Evolutionary conservation across 2,329 filamentous ascomycete genomes (phyloP), one percentile per base, ranked within the genome.

Genomic region (Bipolaris oryzae): DNA sequence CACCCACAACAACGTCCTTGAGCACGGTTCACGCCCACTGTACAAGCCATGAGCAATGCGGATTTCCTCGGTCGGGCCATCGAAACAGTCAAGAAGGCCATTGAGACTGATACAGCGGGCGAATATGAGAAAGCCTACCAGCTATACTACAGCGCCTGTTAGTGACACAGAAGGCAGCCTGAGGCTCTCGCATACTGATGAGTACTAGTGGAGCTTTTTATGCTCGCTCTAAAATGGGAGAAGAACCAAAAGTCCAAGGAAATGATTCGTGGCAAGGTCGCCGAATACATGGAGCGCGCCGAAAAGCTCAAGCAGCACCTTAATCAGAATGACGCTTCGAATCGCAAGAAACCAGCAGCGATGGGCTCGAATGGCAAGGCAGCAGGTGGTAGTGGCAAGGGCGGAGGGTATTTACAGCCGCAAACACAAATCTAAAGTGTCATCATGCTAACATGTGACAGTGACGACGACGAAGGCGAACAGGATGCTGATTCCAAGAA

Each of bases 141-240:
- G 75, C 85, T 90, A 62, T 99, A 99, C 85, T 97, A 96, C 82
- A 89, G 92, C 67, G 89, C 94, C 49, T 70, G 77, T 79, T 59
- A 64, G 76, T 70, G 21, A 44, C 38, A 31, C 18, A 13, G 9
- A 18, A 20, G 23, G 15, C 20, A 28, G 50, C 11, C 13, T 18
- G n/a, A 28, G n/a, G 5, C 4, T 20, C n/a, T 11, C 18, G 37
- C 11, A 50, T 37, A 45, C 60, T 71, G 62, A 76, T 60, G 39
- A 28, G 11, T 15, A 34, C 13, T 54, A 78, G 90, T 99, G 68
- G 94, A 99, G 80, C 87, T 98, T 56, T 99, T 98, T 83, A 96
- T 99, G 90, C 90, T 98, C 60, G 95, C 95, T 33, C 85, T 99
- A 58, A 99, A 99, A 83, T 99, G 94, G 94, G 95, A 99, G 82